Evolutionary conservation across 2,329 filamentous ascomycete genomes (phyloP).

Genomic region (Coniochaeta prunicola): DNA sequence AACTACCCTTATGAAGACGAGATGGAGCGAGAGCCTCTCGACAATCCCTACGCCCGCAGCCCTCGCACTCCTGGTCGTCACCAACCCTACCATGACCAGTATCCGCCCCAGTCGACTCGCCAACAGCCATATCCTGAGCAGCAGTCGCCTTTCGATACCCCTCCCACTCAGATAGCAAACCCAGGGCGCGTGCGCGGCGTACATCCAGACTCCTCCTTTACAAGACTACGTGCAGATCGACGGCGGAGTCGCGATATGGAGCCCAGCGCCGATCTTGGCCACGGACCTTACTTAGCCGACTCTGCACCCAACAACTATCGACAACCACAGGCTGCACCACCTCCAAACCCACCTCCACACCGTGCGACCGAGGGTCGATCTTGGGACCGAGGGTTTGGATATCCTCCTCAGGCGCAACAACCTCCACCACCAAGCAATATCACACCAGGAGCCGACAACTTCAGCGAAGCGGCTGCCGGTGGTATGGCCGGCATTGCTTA

Average conservation of each 20-base stretch:
- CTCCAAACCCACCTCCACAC: conserved; percentile 16
- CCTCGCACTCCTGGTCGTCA: not conserved
- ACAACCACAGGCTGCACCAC: conserved; percentile 15
- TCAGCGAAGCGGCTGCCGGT: conserved; percentile 53
- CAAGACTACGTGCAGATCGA: conserved; percentile 25
- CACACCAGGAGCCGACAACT: conserved; percentile 62
- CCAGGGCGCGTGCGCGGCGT: not conserved
- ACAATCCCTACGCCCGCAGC: not conserved
- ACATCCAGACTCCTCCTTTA: conserved; percentile 30
- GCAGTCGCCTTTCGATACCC: not conserved
- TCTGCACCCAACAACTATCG: conserved; percentile 14
- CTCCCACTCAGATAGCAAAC: not conserved
- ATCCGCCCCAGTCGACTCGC: not conserved
- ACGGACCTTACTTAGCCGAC: conserved; percentile 13
- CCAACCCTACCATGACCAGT: not conserved
- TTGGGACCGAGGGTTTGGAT: conserved; percentile 15
- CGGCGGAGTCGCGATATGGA: conserved; percentile 20
- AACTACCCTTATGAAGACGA: not conserved
- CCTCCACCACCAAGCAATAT: conserved; percentile 28
- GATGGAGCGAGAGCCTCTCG: not conserved
- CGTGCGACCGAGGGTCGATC: conserved; percentile 12
- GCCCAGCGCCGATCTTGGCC: conserved; percentile 9
- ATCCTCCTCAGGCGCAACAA: conserved; percentile 15
- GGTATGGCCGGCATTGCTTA: conserved; percentile 63
- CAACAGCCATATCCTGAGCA: not conserved